Evolutionary conservation across 1,284 basidiomycete genomes (phyloP).

Genomic region (Peniophora sp.): DNA sequence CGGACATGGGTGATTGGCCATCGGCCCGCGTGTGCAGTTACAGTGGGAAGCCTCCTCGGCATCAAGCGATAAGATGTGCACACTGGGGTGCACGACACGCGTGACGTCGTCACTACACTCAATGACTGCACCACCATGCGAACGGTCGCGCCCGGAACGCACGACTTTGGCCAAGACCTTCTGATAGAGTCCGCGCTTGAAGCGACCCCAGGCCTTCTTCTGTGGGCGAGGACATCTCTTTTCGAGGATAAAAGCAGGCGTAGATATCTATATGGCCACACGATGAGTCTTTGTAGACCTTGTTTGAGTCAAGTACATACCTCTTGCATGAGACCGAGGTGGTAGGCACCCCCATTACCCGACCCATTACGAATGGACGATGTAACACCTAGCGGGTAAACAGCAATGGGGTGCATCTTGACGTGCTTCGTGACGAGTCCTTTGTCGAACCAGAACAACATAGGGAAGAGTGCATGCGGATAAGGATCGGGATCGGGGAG

Average conservation of each 20-base stretch:
- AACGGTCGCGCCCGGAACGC: slow-evolving; percentile 10
- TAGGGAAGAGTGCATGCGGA: slow-evolving; percentile 17
- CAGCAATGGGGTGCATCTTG: slow-evolving; percentile 21
- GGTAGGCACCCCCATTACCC: slow-evolving; percentile 22
- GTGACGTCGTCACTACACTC: slow-evolving; percentile 15
- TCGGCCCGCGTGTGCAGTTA: slow-evolving; percentile 14
- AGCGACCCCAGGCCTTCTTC: slow-evolving; percentile 17
- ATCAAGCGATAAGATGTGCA: slow-evolving; percentile 21
- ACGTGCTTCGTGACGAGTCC: slow-evolving; percentile 19
- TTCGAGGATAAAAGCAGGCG: too few relatives aligned
- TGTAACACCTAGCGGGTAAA: slow-evolving; percentile 17
- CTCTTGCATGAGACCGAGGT: slow-evolving; percentile 21
- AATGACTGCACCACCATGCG: slow-evolving; percentile 16
- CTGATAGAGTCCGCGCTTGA: slow-evolving; percentile 20
- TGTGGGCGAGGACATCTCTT: slow-evolving; percentile 5
- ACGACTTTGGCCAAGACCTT: slow-evolving; percentile 16
- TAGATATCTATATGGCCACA: too few relatives aligned
- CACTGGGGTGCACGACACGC: slow-evolving; percentile 17
- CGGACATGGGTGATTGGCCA: slow-evolving; percentile 20
- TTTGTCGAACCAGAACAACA: slow-evolving; percentile 26
- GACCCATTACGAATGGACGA: slow-evolving; percentile 21
- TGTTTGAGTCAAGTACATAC: slow-evolving; percentile 11
- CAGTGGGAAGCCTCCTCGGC: slow-evolving; percentile 20
- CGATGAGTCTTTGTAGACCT: slow-evolving; percentile 7
- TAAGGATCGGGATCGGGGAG: slow-evolving; percentile 7